phyloP scores from a whole-genome alignment of 2,329 filamentous ascomycete genomes.

The Aspergillus luchuensis region DNA sequence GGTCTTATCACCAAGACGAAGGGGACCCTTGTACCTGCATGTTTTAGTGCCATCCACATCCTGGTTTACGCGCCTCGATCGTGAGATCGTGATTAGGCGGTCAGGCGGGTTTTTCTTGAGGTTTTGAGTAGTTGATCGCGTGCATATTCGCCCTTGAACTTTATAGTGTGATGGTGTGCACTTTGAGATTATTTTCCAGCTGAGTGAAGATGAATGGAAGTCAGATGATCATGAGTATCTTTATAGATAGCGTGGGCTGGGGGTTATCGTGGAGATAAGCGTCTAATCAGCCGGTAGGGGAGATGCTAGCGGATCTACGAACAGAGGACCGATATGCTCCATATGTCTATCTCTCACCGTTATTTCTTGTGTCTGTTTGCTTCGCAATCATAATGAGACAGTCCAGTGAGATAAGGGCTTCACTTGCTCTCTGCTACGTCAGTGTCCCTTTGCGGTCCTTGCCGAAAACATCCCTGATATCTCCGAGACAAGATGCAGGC shows the following conservation, averaged over 20 bases:
- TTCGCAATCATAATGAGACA: too few relatives aligned
- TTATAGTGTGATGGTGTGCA: background rate
- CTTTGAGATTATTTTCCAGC: background rate
- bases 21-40: background rate
- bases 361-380: background rate
- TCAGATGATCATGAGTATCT: background rate
- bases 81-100: background rate
- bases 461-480: too few relatives aligned
- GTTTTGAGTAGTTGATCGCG: background rate
- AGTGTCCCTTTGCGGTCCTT: too few relatives aligned
- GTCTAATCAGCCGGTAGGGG: background rate
- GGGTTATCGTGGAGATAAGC: background rate
- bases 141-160: background rate
- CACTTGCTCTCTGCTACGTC: too few relatives aligned
- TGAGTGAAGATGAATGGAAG: background rate
- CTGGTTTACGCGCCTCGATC: background rate
- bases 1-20: background rate
- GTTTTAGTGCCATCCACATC: slow-evolving; percentile 1
- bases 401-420: too few relatives aligned
- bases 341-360: background rate
- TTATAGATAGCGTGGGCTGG: background rate
- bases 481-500: too few relatives aligned
- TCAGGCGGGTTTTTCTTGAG: background rate
- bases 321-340: background rate
- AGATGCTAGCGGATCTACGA: background rate